Conservation (phyloP, 2,329 filamentous ascomycete species). For the Sporothrix dimorphospora region DNA sequence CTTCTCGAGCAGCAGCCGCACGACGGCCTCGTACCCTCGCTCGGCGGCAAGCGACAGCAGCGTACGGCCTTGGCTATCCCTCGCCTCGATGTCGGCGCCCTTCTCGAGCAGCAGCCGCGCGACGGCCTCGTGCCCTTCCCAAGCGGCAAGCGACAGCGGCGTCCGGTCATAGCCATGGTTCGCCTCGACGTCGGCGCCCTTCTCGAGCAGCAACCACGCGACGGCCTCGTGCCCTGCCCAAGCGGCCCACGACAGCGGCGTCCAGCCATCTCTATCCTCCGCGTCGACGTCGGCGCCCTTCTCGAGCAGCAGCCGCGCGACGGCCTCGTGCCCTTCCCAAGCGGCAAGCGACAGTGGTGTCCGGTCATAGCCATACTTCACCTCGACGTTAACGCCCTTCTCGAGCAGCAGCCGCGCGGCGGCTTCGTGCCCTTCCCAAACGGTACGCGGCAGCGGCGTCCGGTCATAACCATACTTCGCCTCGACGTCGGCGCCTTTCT, state of each 20-base stretch:
- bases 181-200: background rate
- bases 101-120: background rate
- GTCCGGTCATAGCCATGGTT: background rate
- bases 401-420: no score
- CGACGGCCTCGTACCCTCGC: background rate
- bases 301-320: background rate
- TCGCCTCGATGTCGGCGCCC: background rate
- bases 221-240: background rate
- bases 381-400: no score
- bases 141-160: background rate
- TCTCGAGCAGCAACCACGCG: background rate
- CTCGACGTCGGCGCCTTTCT: no score
- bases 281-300: background rate
- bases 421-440: no score
- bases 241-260: background rate
- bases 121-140: background rate
- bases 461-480: no score
- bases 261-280: background rate
- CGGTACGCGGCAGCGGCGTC: no score
- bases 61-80: background rate
- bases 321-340: background rate
- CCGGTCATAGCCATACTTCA: no score
- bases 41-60: background rate
- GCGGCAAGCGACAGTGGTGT: background rate
- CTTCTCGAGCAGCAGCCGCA: background rate